Evolutionary conservation across 2,329 filamentous ascomycete species (phyloP), one percentile per base, ranked within the genome.

Genomic region (Fusarium sp.): DNA sequence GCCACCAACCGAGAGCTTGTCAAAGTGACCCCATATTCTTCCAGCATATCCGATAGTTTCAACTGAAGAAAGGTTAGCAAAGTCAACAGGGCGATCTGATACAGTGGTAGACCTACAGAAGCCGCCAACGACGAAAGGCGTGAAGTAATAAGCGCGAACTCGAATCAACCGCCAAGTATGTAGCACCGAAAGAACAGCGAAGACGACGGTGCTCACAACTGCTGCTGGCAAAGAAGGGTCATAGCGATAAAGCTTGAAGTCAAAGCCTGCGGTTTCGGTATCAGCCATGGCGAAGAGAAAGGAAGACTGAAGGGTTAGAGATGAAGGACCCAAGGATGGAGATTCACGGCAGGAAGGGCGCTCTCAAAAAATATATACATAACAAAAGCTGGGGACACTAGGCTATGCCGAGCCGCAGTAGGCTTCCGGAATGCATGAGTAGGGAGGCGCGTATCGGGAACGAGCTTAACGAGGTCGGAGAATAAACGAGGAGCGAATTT

Each of bases 11-110:
- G 42, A 45, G 10, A 41, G 1, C 26, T 41, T 67, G 28, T 67
- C 65, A 50, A 53, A 67, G 18, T 67, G 65, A 15, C 65, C 4
- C 65, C 65, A 67, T 41, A 61, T 41, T 67, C 65, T 67, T 24
- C 65, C 62, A 24, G 28, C 31, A 26, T 67, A 67, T 31, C 65
- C 62, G 2, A 67, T 6, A 3, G 62, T 67, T 13, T 67, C 62
- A 5, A 67, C 65, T 67, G 4, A 14, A 3, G 16, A 18, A 3
- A 20, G 2, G 1, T 67, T 36, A 67, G 53, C 18, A 5, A 14
- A n/a, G 11, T 18, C 14, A 1, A 22, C 5, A 6, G 5, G 1
- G 0, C 4, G 14, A 24, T 4, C 11, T 22, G 3, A 0, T 1
- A 11, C 12, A 16, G 0, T 1, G 2, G 0, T 6, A 6, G 2